These are phyloP conservation scores for Rhizophora mangle DNA, from an alignment of 345 rosid species.

Conservation along the genomic window DNA sequence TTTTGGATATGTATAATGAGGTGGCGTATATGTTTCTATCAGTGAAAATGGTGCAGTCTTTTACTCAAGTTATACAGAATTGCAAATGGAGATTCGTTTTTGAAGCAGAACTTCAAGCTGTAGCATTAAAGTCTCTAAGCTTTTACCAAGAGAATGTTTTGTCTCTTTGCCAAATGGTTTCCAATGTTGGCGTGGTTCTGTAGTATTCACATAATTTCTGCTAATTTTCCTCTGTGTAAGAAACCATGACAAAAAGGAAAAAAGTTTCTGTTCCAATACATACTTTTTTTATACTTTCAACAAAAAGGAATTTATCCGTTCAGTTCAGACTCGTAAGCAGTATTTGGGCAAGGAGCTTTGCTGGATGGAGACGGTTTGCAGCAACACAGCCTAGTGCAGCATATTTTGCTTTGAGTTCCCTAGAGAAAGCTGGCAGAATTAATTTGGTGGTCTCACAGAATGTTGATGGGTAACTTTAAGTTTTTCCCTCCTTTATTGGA, in stretches of 20 bases:
- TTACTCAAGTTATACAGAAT: no score
- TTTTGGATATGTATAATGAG: no score
- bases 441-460: constrained; percentile 81
- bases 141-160: no score
- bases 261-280: background rate
- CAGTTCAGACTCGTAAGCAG: constrained; percentile 61
- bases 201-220: no score
- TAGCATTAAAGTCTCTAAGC: no score
- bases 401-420: constrained; percentile 76
- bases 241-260: background rate
- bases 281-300: background rate
- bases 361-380: constrained; percentile 86
- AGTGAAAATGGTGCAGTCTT: no score
- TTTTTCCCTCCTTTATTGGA: constrained; percentile 1
- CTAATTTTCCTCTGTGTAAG: background rate
- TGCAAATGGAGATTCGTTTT: no score
- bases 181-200: no score
- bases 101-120: no score
- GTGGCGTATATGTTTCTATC: no score
- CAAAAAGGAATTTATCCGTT: constrained; percentile 67
- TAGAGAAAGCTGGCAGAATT: constrained; percentile 69
- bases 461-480: constrained; percentile 61
- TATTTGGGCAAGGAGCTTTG: constrained; percentile 93
- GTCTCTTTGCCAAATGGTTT: no score
- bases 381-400: constrained; percentile 72